A percentile compares a stretch with the other conserved stretches of the same genome.
phyloP scores from a whole-genome alignment of 2,329 filamentous ascomycete species.

The Sphaerulina musiva region DNA sequence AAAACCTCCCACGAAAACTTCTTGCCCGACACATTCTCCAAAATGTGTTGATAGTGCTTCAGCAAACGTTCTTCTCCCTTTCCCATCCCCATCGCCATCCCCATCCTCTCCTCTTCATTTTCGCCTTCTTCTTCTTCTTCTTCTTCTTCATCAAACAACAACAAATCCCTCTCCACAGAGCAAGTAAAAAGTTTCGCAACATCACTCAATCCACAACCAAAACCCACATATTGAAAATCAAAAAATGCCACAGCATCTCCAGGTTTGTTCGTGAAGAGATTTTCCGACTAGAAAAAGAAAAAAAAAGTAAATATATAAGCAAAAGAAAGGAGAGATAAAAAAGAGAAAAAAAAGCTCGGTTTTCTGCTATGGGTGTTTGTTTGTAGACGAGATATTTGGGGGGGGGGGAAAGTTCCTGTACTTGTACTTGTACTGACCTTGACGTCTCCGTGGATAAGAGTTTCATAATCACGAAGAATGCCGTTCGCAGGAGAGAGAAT shows the following conservation, averaged over 20 bases:
- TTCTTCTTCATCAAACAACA: too few relatives aligned
- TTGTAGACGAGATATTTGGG: too few relatives aligned
- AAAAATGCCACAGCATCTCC: slow-evolving; percentile 56
- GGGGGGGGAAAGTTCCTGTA: too few relatives aligned
- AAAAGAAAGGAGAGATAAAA: too few relatives aligned
- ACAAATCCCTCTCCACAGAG: slow-evolving; percentile 45
- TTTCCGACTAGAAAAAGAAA: slow-evolving; percentile 45
- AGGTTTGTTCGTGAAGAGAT: slow-evolving; percentile 51
- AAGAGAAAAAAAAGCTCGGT: too few relatives aligned
- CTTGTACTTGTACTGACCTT: slow-evolving; percentile 36
- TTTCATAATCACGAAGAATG: slow-evolving; percentile 39
- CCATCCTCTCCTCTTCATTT: too few relatives aligned
- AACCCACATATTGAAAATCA: slow-evolving; percentile 63
- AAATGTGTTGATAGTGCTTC: slow-evolving; percentile 41
- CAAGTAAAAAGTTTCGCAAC: slow-evolving; percentile 62
- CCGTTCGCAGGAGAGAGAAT: slow-evolving; percentile 43
- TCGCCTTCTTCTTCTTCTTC: too few relatives aligned
- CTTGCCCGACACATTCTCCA: slow-evolving; percentile 33
- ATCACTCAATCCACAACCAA: slow-evolving; percentile 60
- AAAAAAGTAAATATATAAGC: too few relatives aligned
- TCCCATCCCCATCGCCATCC: slow-evolving; percentile 41
- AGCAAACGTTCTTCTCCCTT: slow-evolving; percentile 49
- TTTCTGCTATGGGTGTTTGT: too few relatives aligned
- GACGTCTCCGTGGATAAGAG: slow-evolving; percentile 61
- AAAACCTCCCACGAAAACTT: slow-evolving; percentile 52